These are phyloP conservation scores for Microcyclospora tardicrescens DNA, from an alignment of 2,329 filamentous ascomycete species.

Conservation along the genomic window DNA sequence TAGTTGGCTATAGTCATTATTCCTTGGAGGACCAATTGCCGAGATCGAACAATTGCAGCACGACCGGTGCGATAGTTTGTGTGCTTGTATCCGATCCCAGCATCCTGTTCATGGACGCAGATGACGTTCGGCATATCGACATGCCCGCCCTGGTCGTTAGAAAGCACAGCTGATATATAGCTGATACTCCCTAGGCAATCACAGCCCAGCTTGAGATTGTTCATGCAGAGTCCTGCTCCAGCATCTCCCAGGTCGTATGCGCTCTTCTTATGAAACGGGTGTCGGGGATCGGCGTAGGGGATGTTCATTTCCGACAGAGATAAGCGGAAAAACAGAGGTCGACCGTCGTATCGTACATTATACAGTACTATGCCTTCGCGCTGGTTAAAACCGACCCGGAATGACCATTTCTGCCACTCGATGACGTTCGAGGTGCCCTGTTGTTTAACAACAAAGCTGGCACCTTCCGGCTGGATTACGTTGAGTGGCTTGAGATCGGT, in stretches of 20 bases:
- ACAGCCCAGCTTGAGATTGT: slow-evolving; percentile 56
- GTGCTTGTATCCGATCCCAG: slow-evolving; percentile 57
- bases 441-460: slow-evolving; percentile 47
- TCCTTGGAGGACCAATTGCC: slow-evolving; percentile 54
- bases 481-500: slow-evolving; percentile 52
- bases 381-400: slow-evolving; percentile 49
- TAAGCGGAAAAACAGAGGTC: slow-evolving; percentile 55
- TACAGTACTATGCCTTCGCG: slow-evolving; percentile 56
- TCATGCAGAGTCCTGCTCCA: slow-evolving; percentile 45
- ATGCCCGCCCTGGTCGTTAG: slow-evolving; percentile 42
- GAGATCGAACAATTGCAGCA: slow-evolving; percentile 49
- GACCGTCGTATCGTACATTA: slow-evolving; percentile 39
- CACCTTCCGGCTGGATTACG: slow-evolving; percentile 56
- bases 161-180: slow-evolving; percentile 48
- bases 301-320: slow-evolving; percentile 57
- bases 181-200: slow-evolving; percentile 59
- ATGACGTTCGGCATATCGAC: slow-evolving; percentile 52
- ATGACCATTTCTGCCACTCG: slow-evolving; percentile 52
- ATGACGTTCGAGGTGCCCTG: slow-evolving; percentile 39
- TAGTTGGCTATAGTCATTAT: slow-evolving; percentile 59
- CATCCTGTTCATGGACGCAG: slow-evolving; percentile 59
- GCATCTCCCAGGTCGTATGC: slow-evolving; percentile 59
- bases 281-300: slow-evolving; percentile 49
- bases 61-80: slow-evolving; percentile 56
- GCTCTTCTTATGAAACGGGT: slow-evolving; percentile 56